Percentiles rank a stretch among this genome's conserved stretches.
These are phyloP conservation scores for Xylaria sp. DNA, from an alignment of 2,329 filamentous ascomycete genomes.

Conservation along the genomic window DNA sequence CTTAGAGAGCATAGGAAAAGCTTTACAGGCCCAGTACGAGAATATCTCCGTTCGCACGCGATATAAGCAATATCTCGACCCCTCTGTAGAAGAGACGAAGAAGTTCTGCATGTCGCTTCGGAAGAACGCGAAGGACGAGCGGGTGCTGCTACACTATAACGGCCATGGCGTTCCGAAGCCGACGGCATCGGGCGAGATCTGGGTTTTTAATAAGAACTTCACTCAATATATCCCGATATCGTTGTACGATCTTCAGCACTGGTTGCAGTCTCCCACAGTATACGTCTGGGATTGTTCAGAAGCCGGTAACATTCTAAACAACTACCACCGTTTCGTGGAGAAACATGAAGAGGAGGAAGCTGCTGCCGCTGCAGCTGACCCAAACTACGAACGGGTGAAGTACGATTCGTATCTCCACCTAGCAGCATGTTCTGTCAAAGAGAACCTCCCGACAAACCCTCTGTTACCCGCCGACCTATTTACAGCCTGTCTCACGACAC, in stretches of 20 bases:
- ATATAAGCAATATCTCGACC: conserved; percentile 96
- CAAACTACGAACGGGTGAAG: conserved; percentile 79
- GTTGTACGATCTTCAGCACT: conserved; percentile 91
- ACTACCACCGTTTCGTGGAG: conserved; percentile 92
- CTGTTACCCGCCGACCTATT: conserved; percentile 93
- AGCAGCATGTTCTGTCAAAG: conserved; percentile 86
- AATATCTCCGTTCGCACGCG: conserved; percentile 92
- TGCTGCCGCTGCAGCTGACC: conserved; percentile 76
- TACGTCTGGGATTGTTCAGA: conserved; percentile 99
- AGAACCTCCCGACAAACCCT: conserved; percentile 94
- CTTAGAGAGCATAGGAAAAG: conserved; percentile 93
- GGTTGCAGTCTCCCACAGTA: conserved; percentile 92
- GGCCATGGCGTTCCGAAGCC: conserved; percentile 96
- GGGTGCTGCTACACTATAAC: conserved; percentile 98
- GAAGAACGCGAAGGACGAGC: conserved; percentile 92
- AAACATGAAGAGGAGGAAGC: conserved; percentile 92
- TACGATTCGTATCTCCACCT: conserved; percentile 80
- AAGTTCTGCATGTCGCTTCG: conserved; percentile 92
- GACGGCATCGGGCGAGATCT: conserved; percentile 94
- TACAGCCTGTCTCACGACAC: conserved; percentile 93
- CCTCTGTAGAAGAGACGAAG: conserved; percentile 95
- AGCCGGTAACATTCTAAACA: conserved; percentile 91
- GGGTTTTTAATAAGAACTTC: conserved; percentile 99
- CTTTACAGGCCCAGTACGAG: conserved; percentile 95
- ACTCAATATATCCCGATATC: conserved; percentile 99